These are phyloP conservation scores for Colletotrichum siamense DNA, from an alignment of 2,329 filamentous ascomycete species.

Conservation along the genomic window DNA sequence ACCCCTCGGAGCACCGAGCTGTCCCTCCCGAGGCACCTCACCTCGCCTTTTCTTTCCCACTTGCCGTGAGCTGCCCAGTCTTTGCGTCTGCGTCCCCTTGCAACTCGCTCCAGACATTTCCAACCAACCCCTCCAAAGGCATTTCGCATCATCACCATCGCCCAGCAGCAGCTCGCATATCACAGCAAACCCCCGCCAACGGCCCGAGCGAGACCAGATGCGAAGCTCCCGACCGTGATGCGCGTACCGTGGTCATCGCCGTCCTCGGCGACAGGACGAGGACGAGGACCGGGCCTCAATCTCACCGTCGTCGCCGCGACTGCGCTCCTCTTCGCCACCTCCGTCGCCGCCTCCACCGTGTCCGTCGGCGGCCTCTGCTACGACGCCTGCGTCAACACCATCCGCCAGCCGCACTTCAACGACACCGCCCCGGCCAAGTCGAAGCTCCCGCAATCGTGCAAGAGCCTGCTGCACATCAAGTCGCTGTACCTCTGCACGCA, in stretches of 20 bases:
- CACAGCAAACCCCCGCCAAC: background rate
- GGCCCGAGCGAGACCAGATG: background rate
- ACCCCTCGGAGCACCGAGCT: background rate
- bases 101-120: background rate
- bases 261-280: background rate
- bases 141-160: background rate
- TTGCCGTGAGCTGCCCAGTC: background rate
- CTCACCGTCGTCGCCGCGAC: background rate
- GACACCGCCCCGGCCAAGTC: constrained; percentile 28
- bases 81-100: background rate
- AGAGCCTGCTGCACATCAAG: constrained; percentile 29
- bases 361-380: constrained; percentile 29
- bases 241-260: background rate
- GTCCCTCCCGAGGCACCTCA: background rate
- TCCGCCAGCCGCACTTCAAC: constrained; percentile 34
- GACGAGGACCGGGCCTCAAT: background rate
- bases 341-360: background rate
- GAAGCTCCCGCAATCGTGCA: constrained; percentile 29
- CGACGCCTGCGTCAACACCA: constrained; percentile 34
- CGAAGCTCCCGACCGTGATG: constrained; percentile 13
- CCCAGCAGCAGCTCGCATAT: background rate
- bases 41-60: background rate
- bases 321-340: constrained; percentile 2
- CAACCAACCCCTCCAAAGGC: background rate
- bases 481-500: constrained; percentile 44